Evolutionary conservation across 441 rosid genomes (phyloP).

Genomic region (Corymbia calophylla): DNA sequence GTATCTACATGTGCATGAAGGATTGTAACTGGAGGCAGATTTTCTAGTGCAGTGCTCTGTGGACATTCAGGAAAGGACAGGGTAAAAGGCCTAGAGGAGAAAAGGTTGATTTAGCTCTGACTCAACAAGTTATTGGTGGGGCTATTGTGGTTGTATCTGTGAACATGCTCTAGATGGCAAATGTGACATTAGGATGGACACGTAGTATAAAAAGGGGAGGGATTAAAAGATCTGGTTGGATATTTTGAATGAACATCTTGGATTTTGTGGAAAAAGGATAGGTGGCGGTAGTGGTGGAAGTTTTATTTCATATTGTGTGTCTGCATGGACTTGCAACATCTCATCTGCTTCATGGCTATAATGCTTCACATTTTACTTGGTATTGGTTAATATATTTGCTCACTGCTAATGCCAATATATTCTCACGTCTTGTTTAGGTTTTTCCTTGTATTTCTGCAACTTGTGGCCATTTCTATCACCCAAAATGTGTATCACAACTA

Average conservation of each 20-base stretch:
- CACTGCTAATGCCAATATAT: neutral
- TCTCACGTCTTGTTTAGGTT: conserved; percentile 27
- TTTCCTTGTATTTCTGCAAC: conserved; percentile 55
- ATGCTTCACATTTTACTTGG: neutral
- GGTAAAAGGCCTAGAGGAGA: neutral
- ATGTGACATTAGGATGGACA: neutral
- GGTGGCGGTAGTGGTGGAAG: neutral
- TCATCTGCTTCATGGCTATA: neutral
- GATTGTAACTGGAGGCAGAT: neutral
- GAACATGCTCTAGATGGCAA: neutral
- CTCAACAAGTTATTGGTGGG: neutral
- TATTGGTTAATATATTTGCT: neutral
- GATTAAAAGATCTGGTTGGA: neutral
- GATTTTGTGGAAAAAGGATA: neutral
- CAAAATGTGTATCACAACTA: conserved; percentile 51
- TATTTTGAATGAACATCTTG: neutral
- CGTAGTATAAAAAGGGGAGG: neutral
- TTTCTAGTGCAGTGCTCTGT: neutral
- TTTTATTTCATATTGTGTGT: neutral
- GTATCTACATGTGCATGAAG: neutral
- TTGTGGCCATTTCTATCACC: conserved; percentile 73
- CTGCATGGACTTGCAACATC: neutral
- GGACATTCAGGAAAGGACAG: neutral
- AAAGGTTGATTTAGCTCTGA: neutral
- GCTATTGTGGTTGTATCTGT: neutral